Evolutionary conservation across 139 green algal genomes (phyloP), one percentile per base, ranked within the genome.

Genomic region (Coccomyxa sp.): DNA sequence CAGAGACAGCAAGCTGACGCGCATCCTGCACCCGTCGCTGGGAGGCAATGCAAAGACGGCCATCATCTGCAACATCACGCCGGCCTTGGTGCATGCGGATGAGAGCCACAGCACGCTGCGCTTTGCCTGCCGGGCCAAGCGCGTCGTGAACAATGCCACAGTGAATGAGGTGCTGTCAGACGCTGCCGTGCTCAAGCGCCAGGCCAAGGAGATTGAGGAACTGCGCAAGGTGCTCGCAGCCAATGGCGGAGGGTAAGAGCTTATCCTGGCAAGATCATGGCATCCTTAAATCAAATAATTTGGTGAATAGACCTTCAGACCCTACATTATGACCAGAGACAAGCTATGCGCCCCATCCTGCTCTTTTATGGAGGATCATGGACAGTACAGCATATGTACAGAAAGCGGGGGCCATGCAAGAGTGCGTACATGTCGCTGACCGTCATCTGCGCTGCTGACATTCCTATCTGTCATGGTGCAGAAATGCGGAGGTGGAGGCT

Each of bases 1-100:
- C 86, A 82, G 93, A 8, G 93, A 97, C 83, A 92, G 83, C 54
- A 97, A 97, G 91, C 91, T 97, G 12, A 97, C 93, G 0, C 88
- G 93, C 79, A 97, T 97, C 79, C 86, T 97, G 74, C 95, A 98
- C 89, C 92, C 94, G 1, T 94, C 92, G 0, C 90, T 99, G 76
- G 95, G 95, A 41, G 95, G 95, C 69, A 99, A 99, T 80, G 90
- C 95, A 38, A 97, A 97, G 83, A 99, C 95, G 0, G 93, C 93
- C 71, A 97, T 99, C 86, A 97, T 99, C 77, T 97, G 91, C 82
- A 93, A 91, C 80, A 91, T 98, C 79, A 98, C 95, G 7, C 95
- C 95, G 4, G 92, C 95, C 0, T 31, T 73, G 0, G 68, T 94
- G 39, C 83, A 90, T 35, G 73, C 39, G n/a, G 95, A 99, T 72